A percentile compares a stretch with the other conserved stretches of the same genome.
Evolutionary conservation across 1,284 basidiomycete genomes (phyloP).

Genomic region (Microbotryum intermedium): DNA sequence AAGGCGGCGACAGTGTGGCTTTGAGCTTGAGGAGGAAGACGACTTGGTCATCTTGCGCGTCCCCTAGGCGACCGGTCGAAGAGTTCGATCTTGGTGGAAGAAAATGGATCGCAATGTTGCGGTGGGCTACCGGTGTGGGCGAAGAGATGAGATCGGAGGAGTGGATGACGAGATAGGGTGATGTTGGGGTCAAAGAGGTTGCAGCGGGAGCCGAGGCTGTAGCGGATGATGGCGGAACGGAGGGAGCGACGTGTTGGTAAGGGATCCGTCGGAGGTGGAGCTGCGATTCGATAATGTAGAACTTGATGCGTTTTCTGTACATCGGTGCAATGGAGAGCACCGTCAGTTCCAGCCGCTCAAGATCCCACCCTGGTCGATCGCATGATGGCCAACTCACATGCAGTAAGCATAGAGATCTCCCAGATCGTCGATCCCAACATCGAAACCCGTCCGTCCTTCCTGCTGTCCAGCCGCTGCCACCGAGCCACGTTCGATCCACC

Average conservation of each 20-base stretch:
- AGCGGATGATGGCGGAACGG: slow-evolving; percentile 21
- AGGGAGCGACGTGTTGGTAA: slow-evolving; percentile 61
- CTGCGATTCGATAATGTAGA: slow-evolving; percentile 77
- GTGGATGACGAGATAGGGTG: slow-evolving; percentile 6
- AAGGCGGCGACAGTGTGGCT: too few species aligned
- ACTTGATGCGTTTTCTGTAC: slow-evolving; percentile 74
- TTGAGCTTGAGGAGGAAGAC: too few species aligned
- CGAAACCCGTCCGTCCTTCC: slow-evolving; percentile 44
- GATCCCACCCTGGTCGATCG: too few species aligned
- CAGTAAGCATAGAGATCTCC: slow-evolving; percentile 69
- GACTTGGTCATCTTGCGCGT: too few species aligned
- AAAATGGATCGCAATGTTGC: too few species aligned
- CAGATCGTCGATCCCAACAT: slow-evolving; percentile 57
- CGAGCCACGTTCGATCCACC: slow-evolving; percentile 52
- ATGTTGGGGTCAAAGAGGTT: not conserved
- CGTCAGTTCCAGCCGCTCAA: not conserved
- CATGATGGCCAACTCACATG: slow-evolving; percentile 47
- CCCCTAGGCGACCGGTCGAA: too few species aligned
- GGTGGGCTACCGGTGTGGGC: too few species aligned
- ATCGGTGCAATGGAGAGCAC: not conserved
- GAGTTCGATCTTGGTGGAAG: too few species aligned
- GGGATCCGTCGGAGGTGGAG: slow-evolving; percentile 72
- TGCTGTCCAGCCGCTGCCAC: not conserved
- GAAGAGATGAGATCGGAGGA: not conserved
- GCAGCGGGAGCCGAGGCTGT: not conserved